Evolutionary conservation across 768 basidiomycete genomes (phyloP), one percentile per base, ranked within the genome.

Genomic region (Coprinopsis marcescibilis): DNA sequence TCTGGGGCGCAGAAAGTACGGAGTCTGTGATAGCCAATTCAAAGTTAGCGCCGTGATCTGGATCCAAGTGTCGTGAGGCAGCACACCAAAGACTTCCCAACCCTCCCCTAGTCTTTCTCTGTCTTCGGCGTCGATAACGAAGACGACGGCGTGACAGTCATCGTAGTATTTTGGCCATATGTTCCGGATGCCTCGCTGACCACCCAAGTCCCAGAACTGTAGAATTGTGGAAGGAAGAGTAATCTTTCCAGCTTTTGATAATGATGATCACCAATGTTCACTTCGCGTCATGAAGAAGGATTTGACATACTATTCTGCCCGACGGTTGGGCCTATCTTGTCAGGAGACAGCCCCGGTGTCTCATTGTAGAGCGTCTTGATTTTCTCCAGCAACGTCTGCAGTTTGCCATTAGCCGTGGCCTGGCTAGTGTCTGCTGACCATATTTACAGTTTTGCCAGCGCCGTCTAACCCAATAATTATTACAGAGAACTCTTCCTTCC

Each of bases 191-290:
- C 94, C 92, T 1, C 85, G 73, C 60, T 98, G 95, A 0, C 95
- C 95, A 10, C 96, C 95, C 8, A 99, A 74, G 60, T 99, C 96
- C 82, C 92, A 96, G 73, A 98, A 97, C 59, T 91, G 89, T 21
- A 98, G 78, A 23, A 95, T 86, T 0, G 92, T 93, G 0, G 93
- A 95, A 0, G 96, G 91, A 3, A 99, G 75, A 0, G 82, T 83
- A 49, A 98, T 93, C 61, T 89, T 90, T 30, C 95, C 96, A 64
- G 88, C 95, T 96, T 23, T 19, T 20, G 21, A 42, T 1, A 17
- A 20, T 10, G 14, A 33, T 23, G 19, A 49, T 39, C 14, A 24
- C 15, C 10, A 39, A 19, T 1, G 10, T 25, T 37, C 40, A 15
- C 24, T 12, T 15, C 27, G 25, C 5, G 25, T 10, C 38, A 24